Evolutionary conservation across 805 yeast genomes (phyloP).

Genomic region (Nakazawaea anatomiae): DNA sequence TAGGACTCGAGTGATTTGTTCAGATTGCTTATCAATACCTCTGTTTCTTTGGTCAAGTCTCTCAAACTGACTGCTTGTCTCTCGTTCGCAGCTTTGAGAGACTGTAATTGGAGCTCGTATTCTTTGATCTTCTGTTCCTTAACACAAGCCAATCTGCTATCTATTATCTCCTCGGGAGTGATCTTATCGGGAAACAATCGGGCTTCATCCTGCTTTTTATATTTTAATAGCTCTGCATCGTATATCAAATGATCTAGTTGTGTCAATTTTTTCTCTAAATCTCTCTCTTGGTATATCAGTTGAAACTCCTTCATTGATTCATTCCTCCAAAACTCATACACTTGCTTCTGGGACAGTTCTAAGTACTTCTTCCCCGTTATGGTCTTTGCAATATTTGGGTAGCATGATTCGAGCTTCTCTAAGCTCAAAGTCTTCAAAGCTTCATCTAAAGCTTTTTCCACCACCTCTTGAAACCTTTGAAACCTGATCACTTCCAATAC

Average conservation of each 20-base stretch:
- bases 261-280: constrained; percentile 35
- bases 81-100: constrained; percentile 13
- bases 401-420: constrained; percentile 39
- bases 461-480: constrained; percentile 26
- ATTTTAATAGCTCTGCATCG: constrained; percentile 23
- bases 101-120: constrained; percentile 13
- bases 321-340: constrained; percentile 36
- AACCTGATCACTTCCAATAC: constrained; percentile 19
- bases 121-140: constrained; percentile 13
- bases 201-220: constrained; percentile 11
- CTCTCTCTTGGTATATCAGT: constrained; percentile 38
- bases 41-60: background rate
- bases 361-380: constrained; percentile 33
- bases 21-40: background rate
- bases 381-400: constrained; percentile 32
- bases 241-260: constrained; percentile 42
- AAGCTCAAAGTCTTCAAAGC: constrained; percentile 37
- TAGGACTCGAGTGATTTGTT: background rate
- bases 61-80: constrained; percentile 11
- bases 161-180: constrained; percentile 19
- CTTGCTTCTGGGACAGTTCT: constrained; percentile 38
- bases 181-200: constrained; percentile 14
- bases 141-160: constrained; percentile 12
- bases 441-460: constrained; percentile 30
- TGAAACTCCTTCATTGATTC: constrained; percentile 40